Conservation (phyloP, 2,329 filamentous ascomycete species). For the Nemania sp. region DNA sequence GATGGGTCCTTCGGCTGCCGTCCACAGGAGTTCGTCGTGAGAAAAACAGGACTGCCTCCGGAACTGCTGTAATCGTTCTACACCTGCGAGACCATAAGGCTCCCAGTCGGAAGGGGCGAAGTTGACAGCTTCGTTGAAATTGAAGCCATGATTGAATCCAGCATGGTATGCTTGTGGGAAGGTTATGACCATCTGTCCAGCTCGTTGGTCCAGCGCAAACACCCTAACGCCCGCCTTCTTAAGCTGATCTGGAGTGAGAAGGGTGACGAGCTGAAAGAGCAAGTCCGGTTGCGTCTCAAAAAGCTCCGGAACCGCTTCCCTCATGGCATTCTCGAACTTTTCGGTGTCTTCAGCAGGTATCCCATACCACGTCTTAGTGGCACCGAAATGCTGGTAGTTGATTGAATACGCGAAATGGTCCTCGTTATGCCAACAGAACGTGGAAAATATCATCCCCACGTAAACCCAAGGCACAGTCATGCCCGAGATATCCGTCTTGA, state of each 20-base stretch:
- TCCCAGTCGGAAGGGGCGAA: constrained; percentile 97
- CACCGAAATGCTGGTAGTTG: constrained; percentile 97
- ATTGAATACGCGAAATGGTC: constrained; percentile 98
- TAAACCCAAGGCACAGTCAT: constrained; percentile 99
- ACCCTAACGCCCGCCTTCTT: constrained; percentile 92
- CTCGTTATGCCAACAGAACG: constrained; percentile 99
- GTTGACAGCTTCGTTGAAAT: constrained; percentile 98
- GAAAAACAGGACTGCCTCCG: constrained; percentile 94
- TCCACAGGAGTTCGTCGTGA: constrained; percentile 91
- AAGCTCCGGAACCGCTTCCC: constrained; percentile 89
- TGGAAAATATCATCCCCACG: constrained; percentile 99
- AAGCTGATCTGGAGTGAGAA: constrained; percentile 90
- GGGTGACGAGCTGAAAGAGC: constrained; percentile 94
- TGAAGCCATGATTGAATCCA: constrained; percentile 98
- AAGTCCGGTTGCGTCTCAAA: constrained; percentile 97
- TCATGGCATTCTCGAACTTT: constrained; percentile 95
- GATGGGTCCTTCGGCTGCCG: constrained; percentile 79
- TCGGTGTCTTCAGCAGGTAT: constrained; percentile 92
- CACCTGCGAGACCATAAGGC: constrained; percentile 82
- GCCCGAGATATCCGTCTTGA: constrained; percentile 96
- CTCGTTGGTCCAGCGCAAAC: constrained; percentile 92
- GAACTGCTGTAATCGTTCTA: constrained; percentile 84
- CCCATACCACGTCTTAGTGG: constrained; percentile 99
- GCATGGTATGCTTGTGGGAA: constrained; percentile 98
- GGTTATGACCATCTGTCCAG: constrained; percentile 93